A percentile compares a stretch with the other conserved stretches of the same genome.
phyloP scores from a whole-genome alignment of 176 grass and related monocot species.

The Aegilops bicornis region DNA sequence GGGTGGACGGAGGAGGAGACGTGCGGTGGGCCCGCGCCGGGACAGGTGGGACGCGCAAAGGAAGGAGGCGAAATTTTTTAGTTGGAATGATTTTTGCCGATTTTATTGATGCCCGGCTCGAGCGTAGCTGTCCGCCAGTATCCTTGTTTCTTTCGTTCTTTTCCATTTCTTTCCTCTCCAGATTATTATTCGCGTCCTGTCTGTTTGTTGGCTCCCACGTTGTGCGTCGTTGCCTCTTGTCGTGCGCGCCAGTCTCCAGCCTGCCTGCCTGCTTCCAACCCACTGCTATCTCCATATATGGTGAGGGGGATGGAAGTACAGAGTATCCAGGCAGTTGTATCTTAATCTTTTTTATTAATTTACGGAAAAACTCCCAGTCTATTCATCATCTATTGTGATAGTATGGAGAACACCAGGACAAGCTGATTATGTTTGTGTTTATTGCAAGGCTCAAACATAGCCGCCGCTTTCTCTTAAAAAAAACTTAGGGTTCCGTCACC shows the following conservation, averaged over 20 bases:
- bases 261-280: background rate
- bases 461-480: too few species aligned
- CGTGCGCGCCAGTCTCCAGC: conserved; percentile 31
- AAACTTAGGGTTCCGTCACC: too few species aligned
- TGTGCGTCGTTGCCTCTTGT: conserved; percentile 13
- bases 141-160: background rate
- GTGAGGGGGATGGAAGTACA: too few species aligned
- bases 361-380: too few species aligned
- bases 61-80: background rate
- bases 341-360: too few species aligned
- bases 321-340: too few species aligned
- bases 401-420: too few species aligned
- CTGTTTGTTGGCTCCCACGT: conserved; percentile 15
- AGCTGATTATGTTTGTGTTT: too few species aligned
- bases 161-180: background rate
- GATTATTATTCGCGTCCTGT: background rate
- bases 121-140: conserved; percentile 29
- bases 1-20: conserved; percentile 10
- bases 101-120: conserved; percentile 23
- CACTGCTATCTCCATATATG: too few species aligned
- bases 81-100: conserved; percentile 5
- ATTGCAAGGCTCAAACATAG: too few species aligned
- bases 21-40: conserved; percentile 37
- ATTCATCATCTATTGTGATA: too few species aligned
- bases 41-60: conserved; percentile 43